Percentiles rank a stretch among this genome's conserved stretches.
Conservation (phyloP, 2,329 filamentous ascomycete species). For the Neospermospora avenae region DNA sequence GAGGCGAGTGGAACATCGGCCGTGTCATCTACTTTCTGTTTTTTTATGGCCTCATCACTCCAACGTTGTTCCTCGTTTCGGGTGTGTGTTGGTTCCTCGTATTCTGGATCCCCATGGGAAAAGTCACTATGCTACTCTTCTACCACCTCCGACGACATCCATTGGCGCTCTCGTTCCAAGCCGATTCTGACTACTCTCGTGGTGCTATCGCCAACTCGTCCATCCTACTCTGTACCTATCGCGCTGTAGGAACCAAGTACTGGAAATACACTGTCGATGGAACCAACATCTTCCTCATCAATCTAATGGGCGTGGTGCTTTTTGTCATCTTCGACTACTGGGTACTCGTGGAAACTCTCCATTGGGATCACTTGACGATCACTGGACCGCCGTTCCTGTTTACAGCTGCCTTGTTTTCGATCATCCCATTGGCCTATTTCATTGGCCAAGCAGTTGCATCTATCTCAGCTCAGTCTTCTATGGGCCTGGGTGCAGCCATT, state of each 20-base stretch:
- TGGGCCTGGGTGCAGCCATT: constrained; percentile 94
- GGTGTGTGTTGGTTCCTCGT: constrained; percentile 93
- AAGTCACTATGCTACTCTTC: constrained; percentile 84
- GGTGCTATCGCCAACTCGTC: constrained; percentile 71
- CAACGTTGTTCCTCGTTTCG: constrained; percentile 80
- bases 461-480: constrained; percentile 96
- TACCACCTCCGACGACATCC: constrained; percentile 91
- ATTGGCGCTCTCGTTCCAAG: constrained; percentile 88
- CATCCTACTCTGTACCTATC: constrained; percentile 93
- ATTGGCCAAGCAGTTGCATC: constrained; percentile 98
- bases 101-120: constrained; percentile 98
- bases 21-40: constrained; percentile 94
- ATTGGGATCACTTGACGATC: constrained; percentile 64
- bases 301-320: constrained; percentile 86
- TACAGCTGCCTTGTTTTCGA: constrained; percentile 76
- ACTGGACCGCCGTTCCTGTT: constrained; percentile 88
- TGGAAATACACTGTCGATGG: constrained; percentile 99
- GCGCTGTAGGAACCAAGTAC: constrained; percentile 89
- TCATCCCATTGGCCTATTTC: constrained; percentile 96
- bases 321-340: constrained; percentile 95
- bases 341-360: constrained; percentile 66
- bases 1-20: constrained; percentile 92
- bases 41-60: constrained; percentile 91
- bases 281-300: constrained; percentile 98
- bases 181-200: constrained; percentile 73